Evolutionary conservation across 768 basidiomycete genomes (phyloP).

Genomic region (Calocybe indica): DNA sequence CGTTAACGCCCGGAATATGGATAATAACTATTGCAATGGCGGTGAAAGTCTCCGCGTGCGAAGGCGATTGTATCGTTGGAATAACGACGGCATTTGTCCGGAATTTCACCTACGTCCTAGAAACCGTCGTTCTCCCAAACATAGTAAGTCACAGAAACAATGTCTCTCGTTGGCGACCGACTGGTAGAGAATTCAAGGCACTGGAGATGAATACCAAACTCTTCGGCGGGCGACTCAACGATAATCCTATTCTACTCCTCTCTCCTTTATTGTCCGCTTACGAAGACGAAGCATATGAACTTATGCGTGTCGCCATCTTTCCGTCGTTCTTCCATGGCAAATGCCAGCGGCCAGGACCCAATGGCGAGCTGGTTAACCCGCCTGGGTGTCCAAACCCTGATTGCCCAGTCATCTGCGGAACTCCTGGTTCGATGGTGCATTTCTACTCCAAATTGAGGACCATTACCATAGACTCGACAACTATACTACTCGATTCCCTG

Average conservation of each 20-base stretch:
- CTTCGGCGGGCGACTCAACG: constrained; percentile 1
- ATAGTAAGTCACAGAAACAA: constrained; percentile 5
- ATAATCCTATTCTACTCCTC: constrained; percentile 25
- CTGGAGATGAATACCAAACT: constrained; percentile 6
- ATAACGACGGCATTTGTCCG: constrained; percentile 50
- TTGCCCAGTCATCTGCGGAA: constrained; percentile 75
- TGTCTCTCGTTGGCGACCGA: constrained; percentile 3
- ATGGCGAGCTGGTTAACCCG: constrained; percentile 37
- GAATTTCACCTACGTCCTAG: constrained; percentile 40
- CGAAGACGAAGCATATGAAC: constrained; percentile 32
- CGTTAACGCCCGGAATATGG: constrained; percentile 3
- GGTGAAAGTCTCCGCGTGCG: constrained; percentile 48
- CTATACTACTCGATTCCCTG: constrained; percentile 24
- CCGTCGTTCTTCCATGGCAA: constrained; percentile 73
- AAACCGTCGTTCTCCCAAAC: constrained; percentile 33
- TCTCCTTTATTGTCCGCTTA: constrained; percentile 43
- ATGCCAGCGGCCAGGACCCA: constrained; percentile 45
- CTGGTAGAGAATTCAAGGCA: constrained; percentile 3
- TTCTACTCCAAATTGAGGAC: constrained; percentile 45
- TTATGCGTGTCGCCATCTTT: constrained; percentile 56
- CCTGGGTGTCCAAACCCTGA: constrained; percentile 74
- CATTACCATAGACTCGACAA: constrained; percentile 41
- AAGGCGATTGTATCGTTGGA: constrained; percentile 61
- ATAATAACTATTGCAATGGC: constrained; percentile 23
- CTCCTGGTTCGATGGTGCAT: constrained; percentile 75